Base-by-base conservation (phyloP, 2,329 filamentous ascomycete genomes). In the Stromatinia cepivora region DNA sequence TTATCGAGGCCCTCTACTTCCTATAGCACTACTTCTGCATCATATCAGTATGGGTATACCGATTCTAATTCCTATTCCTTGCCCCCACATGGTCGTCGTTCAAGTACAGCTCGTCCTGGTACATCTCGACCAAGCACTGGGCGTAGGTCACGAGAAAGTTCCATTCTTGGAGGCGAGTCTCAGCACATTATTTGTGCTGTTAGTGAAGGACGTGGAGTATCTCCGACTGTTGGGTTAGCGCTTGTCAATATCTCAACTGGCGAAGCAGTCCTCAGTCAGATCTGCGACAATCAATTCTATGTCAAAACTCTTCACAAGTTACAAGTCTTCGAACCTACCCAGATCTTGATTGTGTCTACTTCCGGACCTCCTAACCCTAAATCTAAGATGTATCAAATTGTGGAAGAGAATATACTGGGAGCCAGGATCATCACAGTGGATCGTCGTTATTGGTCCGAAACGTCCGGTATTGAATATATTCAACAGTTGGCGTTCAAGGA, bases 201-300 rank as follows among this genome's bases (percentile, higher is more conserved):
- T 62, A 92, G 88, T 75, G 93, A 97, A 78, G 93, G 92, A 56
- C 90, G 94, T n/a, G 93, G 93, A 7, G 87, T 97, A 6, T 90
- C 92, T 31, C 93, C 93, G 0, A 91, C 89, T 0, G 90, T 98
- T 2, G 94, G 94, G 0, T 83, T 97, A 53, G 92, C 93, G 3
- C 94, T 97, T 76, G 84, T 97, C 77, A 96, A 98, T 76, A 84
- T 96, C 4, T 90, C 92, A 54, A 94, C 92, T 3, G 92, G 91
- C 52, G 93, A 97, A 80, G 92, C 88, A 22, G 88, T 93, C 39
- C 84, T 98, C 52, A 96, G 92, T 77, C 93, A 97, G 76, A 94
- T 98, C 72, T 93, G 91, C 77, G 94, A 98, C 79, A 96, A 90
- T 69, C 93, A 97, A 78, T 96, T 93, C 46, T 98, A 97, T 78